phyloP scores from a whole-genome alignment of 164 flowering plant species.

The Vitis rupestris region DNA sequence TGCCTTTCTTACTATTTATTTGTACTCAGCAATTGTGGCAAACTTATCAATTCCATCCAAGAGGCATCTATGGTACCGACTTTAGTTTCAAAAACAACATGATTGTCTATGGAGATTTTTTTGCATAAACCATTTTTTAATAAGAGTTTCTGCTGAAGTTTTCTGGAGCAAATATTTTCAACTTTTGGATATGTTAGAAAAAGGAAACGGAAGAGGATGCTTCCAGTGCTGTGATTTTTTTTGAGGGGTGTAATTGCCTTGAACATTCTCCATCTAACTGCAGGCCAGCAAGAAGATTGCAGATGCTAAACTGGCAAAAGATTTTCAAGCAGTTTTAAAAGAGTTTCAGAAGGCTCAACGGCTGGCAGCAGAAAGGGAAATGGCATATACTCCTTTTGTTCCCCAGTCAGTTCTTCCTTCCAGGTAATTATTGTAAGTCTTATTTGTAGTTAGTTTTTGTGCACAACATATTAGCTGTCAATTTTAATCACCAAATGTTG shows the following conservation, averaged over 20 bases:
- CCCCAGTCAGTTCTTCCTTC: conserved; percentile 57
- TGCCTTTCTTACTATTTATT: not conserved
- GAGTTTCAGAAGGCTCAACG: conserved; percentile 79
- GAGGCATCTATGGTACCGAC: not conserved
- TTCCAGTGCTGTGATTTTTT: not conserved
- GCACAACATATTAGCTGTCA: too few relatives aligned
- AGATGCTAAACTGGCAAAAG: conserved; percentile 82
- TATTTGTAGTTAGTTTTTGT: not conserved
- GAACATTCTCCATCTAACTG: conserved; percentile 7
- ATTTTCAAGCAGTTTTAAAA: conserved; percentile 65
- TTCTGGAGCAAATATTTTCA: not conserved
- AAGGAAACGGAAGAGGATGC: not conserved
- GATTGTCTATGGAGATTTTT: not conserved
- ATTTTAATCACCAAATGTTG: not conserved
- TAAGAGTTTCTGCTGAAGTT: not conserved
- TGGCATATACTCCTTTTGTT: conserved; percentile 59
- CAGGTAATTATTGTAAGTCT: conserved; percentile 29
- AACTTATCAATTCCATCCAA: not conserved
- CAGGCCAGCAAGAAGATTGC: conserved; percentile 69
- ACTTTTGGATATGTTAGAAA: not conserved
- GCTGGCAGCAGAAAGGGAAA: conserved; percentile 74
- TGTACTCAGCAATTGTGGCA: not conserved
- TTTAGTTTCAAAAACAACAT: not conserved
- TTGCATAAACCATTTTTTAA: too few relatives aligned
- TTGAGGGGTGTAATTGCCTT: not conserved